Base-by-base conservation (phyloP, 768 basidiomycete genomes). In the Candolleomyces aberdarensis region DNA sequence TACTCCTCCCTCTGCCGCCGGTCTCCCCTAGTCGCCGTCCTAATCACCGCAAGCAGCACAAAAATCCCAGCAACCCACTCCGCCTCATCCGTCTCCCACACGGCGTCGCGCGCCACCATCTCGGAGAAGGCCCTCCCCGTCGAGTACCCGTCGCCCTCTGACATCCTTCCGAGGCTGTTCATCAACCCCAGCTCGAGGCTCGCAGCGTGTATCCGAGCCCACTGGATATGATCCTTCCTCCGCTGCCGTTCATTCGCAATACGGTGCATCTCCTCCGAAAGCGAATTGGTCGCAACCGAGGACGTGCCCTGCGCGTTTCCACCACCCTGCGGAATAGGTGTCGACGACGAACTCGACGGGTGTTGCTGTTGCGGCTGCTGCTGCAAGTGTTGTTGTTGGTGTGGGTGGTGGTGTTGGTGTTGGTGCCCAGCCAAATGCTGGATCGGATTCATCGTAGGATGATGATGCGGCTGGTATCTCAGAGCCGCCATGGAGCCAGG, bases 51-150 rank as follows among this genome's bases (percentile, higher is more conserved):
- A 10, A 83, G 72, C 59, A 87, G 67, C 26, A 86, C 79, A 64
- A 81, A 83, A 49, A 85, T 81, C 3, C 86, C 86, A 19, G 85
- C 84, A 17, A 85, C 85, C 86, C 85, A 87, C 67, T 86, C 85
- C 32, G 86, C 86, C 66, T 87, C 86, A 58, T 86, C 85, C 0
- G 76, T 60, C 67, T 86, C 85, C 86, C 86, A 87, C 15, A 86
- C 84, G 17, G 83, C 81, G 64, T 87, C 86, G n/a, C 84, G 74
- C 4, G 80, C 85, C 68, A 85, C 79, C 80, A 83, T 80, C 68
- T 85, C 83, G 0, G 83, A 83, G 65, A 85, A 83, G 3, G 78
- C 74, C 59, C 80, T 72, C 26, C 78, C 77, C 67, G 76, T 75
- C 7, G 74, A 74, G 56, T 78, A 78, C 29, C 74, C 72, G 57